phyloP scores from a whole-genome alignment of 2,329 filamentous ascomycete species.

The Xylariales sp. region DNA sequence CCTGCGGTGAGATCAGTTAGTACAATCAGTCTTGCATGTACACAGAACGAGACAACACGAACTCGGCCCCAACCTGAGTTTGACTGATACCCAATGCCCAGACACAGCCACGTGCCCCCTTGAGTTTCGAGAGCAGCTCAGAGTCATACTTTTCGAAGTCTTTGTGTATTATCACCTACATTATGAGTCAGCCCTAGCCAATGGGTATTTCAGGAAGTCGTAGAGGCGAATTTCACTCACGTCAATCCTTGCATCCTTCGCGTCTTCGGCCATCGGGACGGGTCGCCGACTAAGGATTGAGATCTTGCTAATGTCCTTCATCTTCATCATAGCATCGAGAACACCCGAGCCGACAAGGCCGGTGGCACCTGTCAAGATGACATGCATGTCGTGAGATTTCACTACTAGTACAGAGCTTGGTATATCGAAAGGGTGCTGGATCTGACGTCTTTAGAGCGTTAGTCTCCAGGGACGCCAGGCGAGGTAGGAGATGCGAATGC shows the following conservation, averaged over 20 bases:
- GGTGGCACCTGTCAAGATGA: conserved; percentile 65
- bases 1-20: conserved; percentile 19
- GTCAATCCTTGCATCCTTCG: conserved; percentile 53
- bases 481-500: too few relatives aligned
- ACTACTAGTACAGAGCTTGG: too few relatives aligned
- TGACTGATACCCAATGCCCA: conserved; percentile 70
- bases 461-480: too few relatives aligned
- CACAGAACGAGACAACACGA: conserved; percentile 8
- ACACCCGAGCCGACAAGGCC: conserved; percentile 59
- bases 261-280: conserved; percentile 55
- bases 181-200: too few relatives aligned
- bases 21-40: neutral
- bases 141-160: conserved; percentile 61
- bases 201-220: too few relatives aligned
- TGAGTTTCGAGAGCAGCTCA: conserved; percentile 52
- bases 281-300: conserved; percentile 41
- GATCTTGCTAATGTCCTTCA: conserved; percentile 55
- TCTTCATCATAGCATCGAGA: conserved; percentile 57
- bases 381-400: conserved; percentile 55
- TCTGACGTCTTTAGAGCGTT: too few relatives aligned
- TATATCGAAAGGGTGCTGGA: too few relatives aligned
- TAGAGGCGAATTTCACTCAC: too few relatives aligned
- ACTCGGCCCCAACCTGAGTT: conserved; percentile 55
- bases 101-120: conserved; percentile 62
- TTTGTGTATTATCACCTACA: conserved; percentile 61